Conservation (phyloP, 2,329 filamentous ascomycete genomes). For the Drechslerella dactyloides region DNA sequence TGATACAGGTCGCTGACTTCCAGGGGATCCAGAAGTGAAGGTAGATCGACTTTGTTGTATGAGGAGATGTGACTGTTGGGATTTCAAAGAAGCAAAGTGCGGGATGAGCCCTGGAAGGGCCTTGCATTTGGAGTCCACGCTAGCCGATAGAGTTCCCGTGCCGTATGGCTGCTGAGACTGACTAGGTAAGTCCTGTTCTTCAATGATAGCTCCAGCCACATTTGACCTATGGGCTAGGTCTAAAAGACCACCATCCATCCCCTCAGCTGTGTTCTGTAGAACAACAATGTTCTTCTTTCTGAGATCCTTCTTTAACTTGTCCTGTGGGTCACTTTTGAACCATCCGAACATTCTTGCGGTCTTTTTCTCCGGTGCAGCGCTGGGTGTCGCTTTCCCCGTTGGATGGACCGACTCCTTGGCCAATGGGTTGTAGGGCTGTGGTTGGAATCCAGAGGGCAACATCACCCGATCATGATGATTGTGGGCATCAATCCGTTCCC, state of each 20-base stretch:
- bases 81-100: constrained; percentile 11
- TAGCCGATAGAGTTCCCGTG: neutral
- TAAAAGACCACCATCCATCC: constrained; percentile 24
- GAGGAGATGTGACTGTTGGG: neutral
- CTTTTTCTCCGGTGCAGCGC: neutral
- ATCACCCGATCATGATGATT: neutral
- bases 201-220: neutral
- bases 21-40: no score
- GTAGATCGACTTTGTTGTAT: no score
- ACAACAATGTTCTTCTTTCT: constrained; percentile 22
- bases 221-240: constrained; percentile 1
- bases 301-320: constrained; percentile 9
- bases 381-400: no score
- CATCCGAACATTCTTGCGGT: neutral
- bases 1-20: no score
- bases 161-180: no score
- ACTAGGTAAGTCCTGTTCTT: neutral
- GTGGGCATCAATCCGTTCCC: constrained; percentile 12
- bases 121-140: neutral
- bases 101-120: neutral
- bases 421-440: no score
- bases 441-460: neutral
- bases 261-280: constrained; percentile 16
- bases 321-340: neutral
- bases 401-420: no score